Base-by-base conservation (phyloP, 306 rosid species). In the Rosa rugosa region DNA sequence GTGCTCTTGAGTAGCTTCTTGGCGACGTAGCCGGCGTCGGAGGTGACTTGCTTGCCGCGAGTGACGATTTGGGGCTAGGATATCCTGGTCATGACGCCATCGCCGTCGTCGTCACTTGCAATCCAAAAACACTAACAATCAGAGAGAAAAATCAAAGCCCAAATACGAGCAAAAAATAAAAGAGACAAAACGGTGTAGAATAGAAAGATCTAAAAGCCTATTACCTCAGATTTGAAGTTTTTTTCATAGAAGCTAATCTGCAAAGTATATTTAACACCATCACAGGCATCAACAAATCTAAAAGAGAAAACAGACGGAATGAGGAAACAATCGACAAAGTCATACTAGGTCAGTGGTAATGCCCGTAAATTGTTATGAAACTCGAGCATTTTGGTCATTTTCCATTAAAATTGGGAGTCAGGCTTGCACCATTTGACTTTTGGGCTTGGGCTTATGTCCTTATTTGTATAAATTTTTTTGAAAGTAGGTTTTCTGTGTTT, bases 1-100 rank as follows among this genome's bases (percentile, higher is more conserved):
- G 98, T 95, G 89, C 97, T 92, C 63, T 83, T 86, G 69, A 92
- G 83, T 45, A 95, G 99, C 89, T 91, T 92, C 70, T 84, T 81
- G 3, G 91, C 25, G 16, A 93, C 91, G 77, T 84, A 59, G 16
- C 88, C 81, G 50, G 96, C 90, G 77, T 92, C 95, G 68, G 86
- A 77, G 64, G 89, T 92, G 34, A 86, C 89, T 38, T 88, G 86
- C 81, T 82, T 94, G 62, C 93, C 91, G 7, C 87, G 84, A 18
- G 87, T 47, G 34, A 89, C 88, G 75, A 89, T 34, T 12, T 87
- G 76, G 22, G 97, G 89, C 79, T 84, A 87, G 0, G 93, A 83
- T 40, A 94, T 47, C 84, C 50, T 88, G 20, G 91, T 49, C 44
- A 92, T 78, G 23, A 91, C 11, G 74, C 85, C 53, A 7, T 6